Conservation (phyloP, 2,329 filamentous ascomycete species). For the Emmonsia crescens region DNA sequence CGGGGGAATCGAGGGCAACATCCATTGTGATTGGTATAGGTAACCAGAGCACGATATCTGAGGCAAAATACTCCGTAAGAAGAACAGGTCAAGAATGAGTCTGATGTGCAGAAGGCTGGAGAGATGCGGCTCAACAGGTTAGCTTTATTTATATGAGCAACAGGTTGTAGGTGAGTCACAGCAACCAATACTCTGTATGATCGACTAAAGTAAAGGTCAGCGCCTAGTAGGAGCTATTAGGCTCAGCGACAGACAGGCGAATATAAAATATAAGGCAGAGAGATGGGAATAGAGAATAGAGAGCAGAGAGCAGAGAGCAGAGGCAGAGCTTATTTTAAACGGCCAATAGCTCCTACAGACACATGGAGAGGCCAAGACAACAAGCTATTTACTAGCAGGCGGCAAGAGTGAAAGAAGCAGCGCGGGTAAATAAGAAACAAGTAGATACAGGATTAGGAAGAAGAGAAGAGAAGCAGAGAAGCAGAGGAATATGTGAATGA, state of each 20-base stretch:
- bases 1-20: conserved; percentile 9
- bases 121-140: not conserved
- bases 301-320: not conserved
- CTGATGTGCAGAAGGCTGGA: not conserved
- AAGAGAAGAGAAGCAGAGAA: not conserved
- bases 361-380: no score
- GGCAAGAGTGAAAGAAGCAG: not conserved
- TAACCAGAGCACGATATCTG: not conserved
- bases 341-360: no score
- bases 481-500: not conserved
- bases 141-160: not conserved
- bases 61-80: no score
- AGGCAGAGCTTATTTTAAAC: not conserved
- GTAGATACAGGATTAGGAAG: not conserved
- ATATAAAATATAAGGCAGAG: not conserved
- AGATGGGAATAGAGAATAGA: no score
- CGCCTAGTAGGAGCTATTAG: not conserved
- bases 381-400: no score
- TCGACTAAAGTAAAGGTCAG: not conserved
- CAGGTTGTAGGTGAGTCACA: not conserved
- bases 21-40: conserved; percentile 7
- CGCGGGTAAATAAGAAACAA: not conserved
- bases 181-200: not conserved
- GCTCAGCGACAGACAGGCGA: not conserved
- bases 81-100: not conserved